Evolutionary conservation across 2,329 filamentous ascomycete species (phyloP), one percentile per base, ranked within the genome.

Genomic region (Trichoderma atrobrunneum): DNA sequence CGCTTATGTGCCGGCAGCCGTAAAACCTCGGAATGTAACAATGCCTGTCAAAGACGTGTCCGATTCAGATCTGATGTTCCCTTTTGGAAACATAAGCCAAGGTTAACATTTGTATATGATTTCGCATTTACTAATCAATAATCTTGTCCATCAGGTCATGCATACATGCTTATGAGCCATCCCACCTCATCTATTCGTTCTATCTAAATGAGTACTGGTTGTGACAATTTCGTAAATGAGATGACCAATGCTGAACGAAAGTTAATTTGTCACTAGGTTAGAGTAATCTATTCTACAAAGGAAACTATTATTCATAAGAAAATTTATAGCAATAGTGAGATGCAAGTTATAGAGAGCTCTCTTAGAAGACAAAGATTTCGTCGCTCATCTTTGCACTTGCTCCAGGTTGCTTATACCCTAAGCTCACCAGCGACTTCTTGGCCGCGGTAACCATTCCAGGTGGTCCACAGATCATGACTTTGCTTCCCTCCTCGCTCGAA

Each of bases 401-500:
- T 0, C 85, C 84, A 0, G 87, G 85, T 69, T 83, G 80, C 73
- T 86, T 79, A 73, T 86, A 90, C 0, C 88, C 88, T 43, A 90
- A 71, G 11, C 80, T 80, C 0, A 79, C 80, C 73, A 89, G 76
- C 10, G 79, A 80, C 75, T 84, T 86, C 81, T 89, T 90, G 16
- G 85, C 83, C 0, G 87, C 87, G 59, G 85, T 85, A 2, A 91
- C 80, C 87, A 91, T 88, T 0, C 85, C 85, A 0, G 89, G 89
- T 0, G 89, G 89, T 0, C 89, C 89, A 74, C 89, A 91, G 1
- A 91, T 79, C 81, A 90, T 81, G 8, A 89, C 77, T 77, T 88
- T 62, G 6, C 21, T 90, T 2, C 83, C 82, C 14, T 87, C 85
- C 0, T 76, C 59, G 0, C 79, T 18, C 0, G 87, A 79, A 0